Base-by-base conservation (phyloP, 169 alveolate genomes). In the Toxoplasma gondii region DNA sequence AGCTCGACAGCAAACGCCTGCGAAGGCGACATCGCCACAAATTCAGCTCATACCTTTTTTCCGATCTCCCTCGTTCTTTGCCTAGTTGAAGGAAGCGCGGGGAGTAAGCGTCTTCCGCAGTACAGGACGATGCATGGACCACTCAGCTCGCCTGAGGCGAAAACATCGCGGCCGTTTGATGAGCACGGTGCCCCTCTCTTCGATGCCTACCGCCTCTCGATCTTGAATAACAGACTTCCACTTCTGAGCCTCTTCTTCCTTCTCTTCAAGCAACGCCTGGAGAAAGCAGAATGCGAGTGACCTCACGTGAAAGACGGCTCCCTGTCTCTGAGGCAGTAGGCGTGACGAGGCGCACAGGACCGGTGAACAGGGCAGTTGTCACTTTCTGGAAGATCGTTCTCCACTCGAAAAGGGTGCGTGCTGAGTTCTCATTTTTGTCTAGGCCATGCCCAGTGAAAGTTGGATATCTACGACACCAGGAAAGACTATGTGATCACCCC, bases 231-330 rank as follows among this genome's bases (percentile, higher is more conserved):
- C 49, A 17, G 29, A n/a, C 31, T 78, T 78, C 45, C 22, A n/a
- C 45, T n/a, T 78, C 43, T 45, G 39, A 29, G 49, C 39, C 43
- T 78, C 86, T 10, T 19, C n/a, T 17, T 78, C 86, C 86, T 78
- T 78, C 45, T 78, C 86, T 31, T 78, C 86, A 29, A 78, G 86
- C 39, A n/a, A 16, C 22, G 86, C 86, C 86, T 78, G 86, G 24
- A n/a, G 49, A 74, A 22, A 74, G 19, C 27, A 24, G 19, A 69
- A 69, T 29, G 70, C 81, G 31, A 69, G 81, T n/a, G 41, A 69
- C 81, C 9, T 2, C 34, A 69, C 24, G 4, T 24, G 19, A 69
- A 29, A 69, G 81, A 9, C 81, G 58, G 58, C 58, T 4, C 58
- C 12, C 12, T 49, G 58, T 49, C 58, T 49, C 58, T 49, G 22